These are phyloP conservation scores for Piromyces finnis DNA, from an alignment of 192 early-diverging fungal genomes.

Conservation along the genomic window DNA sequence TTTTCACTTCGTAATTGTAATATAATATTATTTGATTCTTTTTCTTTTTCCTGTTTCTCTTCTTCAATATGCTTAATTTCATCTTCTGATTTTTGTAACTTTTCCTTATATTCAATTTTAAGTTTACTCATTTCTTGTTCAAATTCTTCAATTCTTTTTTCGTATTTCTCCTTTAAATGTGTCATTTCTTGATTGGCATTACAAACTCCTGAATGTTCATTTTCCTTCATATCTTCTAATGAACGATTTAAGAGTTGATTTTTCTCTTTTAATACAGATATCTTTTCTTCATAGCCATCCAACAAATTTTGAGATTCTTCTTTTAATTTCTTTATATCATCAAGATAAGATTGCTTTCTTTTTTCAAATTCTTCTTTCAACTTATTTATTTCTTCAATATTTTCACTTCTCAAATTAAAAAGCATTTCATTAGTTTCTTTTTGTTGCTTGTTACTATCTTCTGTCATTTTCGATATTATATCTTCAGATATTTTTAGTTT, in stretches of 20 bases:
- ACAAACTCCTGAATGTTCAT: not conserved
- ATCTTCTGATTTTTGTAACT: not conserved
- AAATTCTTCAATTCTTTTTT: not conserved
- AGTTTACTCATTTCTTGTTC: not conserved
- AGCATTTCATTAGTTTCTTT: not conserved
- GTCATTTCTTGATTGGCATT: not conserved
- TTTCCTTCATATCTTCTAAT: not conserved
- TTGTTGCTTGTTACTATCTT: not conserved
- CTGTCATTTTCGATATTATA: not conserved
- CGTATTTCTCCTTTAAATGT: not conserved
- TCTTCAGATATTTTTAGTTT: not conserved
- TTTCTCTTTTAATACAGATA: not conserved
- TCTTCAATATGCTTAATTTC: not conserved
- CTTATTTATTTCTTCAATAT: not conserved
- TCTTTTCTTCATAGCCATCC: not conserved
- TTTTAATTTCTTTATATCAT: not conserved
- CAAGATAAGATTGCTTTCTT: not conserved
- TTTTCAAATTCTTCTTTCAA: not conserved
- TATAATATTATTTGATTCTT: not conserved
- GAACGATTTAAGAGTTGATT: not conserved
- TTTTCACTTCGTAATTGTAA: not conserved
- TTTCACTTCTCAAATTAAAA: not conserved
- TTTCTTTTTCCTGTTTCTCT: not conserved
- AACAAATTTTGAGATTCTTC: not conserved
- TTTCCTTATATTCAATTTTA: not conserved